Conservation (phyloP, 2,329 filamentous ascomycete genomes). For the Cladophialophora carrionii region DNA sequence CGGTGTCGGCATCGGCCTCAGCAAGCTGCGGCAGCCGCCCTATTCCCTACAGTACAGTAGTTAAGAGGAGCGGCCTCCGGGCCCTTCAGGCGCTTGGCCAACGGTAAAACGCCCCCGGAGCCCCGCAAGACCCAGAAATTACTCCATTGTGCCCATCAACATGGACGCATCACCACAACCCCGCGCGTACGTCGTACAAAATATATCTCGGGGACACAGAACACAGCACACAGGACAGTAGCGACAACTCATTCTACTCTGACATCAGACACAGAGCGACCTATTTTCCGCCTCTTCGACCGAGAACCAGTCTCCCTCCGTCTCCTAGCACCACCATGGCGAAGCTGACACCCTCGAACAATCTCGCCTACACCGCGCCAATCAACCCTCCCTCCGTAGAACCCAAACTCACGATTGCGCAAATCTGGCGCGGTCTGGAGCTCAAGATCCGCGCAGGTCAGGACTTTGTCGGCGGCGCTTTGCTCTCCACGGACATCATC, state of each 20-base stretch:
- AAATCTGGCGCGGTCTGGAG: slow-evolving; percentile 45
- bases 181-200: neutral
- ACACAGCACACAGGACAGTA: neutral
- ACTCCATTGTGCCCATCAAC: neutral
- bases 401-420: slow-evolving; percentile 41
- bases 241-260: neutral
- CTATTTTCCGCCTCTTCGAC: neutral
- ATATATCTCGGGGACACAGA: neutral
- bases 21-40: neutral
- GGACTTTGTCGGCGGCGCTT: slow-evolving; percentile 40
- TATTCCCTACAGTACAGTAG: neutral
- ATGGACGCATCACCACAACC: neutral
- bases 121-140: neutral
- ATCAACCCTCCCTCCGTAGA: slow-evolving; percentile 44
- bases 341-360: slow-evolving; percentile 38
- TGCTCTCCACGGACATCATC: slow-evolving; percentile 37
- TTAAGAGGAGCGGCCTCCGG: neutral
- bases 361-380: slow-evolving; percentile 46
- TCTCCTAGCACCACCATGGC: neutral
- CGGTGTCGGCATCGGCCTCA: neutral
- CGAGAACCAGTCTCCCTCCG: neutral
- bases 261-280: neutral
- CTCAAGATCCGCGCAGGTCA: slow-evolving; percentile 40
- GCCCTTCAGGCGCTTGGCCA: neutral
- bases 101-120: neutral